Evolutionary conservation across 306 rosid species (phyloP), one percentile per base, ranked within the genome.

Genomic region (Castanea mollissima): DNA sequence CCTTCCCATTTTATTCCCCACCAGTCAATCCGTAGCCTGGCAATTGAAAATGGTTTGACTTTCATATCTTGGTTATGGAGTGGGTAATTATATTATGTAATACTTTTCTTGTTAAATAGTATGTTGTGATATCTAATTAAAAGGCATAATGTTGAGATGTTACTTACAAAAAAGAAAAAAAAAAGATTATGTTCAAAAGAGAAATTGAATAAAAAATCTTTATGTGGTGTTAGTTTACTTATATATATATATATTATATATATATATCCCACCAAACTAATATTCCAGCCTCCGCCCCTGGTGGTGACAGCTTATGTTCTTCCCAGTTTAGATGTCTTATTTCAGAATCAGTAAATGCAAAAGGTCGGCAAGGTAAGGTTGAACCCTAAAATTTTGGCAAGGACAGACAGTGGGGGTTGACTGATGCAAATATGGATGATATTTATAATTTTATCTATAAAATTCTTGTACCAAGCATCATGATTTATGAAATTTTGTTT

Each of bases 391-490:
- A 41, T 67, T 62, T 57, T 55, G 63, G 71, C 5, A 8, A 34
- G 60, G 41, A 55, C 27, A 5, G 32, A 12, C 11, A 3, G 27
- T 59, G 5, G 41, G 16, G 20, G 19, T 63, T 25, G 38, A 29
- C 41, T 5, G 20, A 63, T 63, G 8, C 51, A 23, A 18, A 6
- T 19, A 67, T 32, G 15, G 27, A 67, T 35, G 51, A 67, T 19
- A 9, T 18, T 67, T 67, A 35, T 67, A 21, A 19, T 35, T 67
- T 67, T 11, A 67, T 34, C 4, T 67, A 67, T 8, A 8, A 63
- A 67, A 34, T 19, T 67, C 16, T 67, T 67, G 38, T 35, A 34
- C 4, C 38, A 69, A 68, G 84, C 9, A 79, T 77, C 54, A 49
- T 49, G 14, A 49, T 49, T 11, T 13, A 49, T 49, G 54, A 49